Percentiles rank a stretch among this genome's conserved stretches.
These are phyloP conservation scores for Termitomyces sp. DNA, from an alignment of 768 basidiomycete species.

Conservation along the genomic window DNA sequence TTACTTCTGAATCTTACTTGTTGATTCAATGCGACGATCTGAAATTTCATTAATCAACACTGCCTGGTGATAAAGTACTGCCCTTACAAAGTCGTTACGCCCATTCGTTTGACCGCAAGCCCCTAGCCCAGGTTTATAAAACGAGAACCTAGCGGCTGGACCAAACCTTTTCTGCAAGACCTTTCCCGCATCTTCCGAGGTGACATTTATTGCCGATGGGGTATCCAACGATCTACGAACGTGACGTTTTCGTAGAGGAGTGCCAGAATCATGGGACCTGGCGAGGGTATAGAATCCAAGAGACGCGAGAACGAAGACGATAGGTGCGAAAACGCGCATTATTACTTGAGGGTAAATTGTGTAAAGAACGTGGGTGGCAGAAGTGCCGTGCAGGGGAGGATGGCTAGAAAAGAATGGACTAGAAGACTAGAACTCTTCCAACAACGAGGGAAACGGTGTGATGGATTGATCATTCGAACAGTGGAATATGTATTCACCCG, in stretches of 20 bases:
- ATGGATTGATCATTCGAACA: not conserved
- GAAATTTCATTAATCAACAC: not conserved
- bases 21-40: conserved; percentile 41
- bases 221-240: not conserved
- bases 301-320: conserved; percentile 10
- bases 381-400: conserved; percentile 4
- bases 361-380: conserved; percentile 14
- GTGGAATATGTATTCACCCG: not conserved
- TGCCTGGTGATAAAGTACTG: not conserved
- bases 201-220: not conserved
- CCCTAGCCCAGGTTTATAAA: conserved; percentile 30
- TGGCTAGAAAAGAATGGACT: not conserved
- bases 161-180: conserved; percentile 22
- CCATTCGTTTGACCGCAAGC: conserved; percentile 41
- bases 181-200: conserved; percentile 1
- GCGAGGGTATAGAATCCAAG: conserved; percentile 10
- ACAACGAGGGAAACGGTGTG: not conserved
- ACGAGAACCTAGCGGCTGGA: conserved; percentile 22
- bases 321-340: conserved; percentile 13
- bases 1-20: conserved; percentile 3
- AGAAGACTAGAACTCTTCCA: not conserved
- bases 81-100: conserved; percentile 35
- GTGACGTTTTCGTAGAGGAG: conserved; percentile 9
- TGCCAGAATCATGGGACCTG: conserved; percentile 5
- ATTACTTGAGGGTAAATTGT: conserved; percentile 4